Evolutionary conservation across 179 eudicot genomes (phyloP).

Genomic region (Sideroxylon spinosum): DNA sequence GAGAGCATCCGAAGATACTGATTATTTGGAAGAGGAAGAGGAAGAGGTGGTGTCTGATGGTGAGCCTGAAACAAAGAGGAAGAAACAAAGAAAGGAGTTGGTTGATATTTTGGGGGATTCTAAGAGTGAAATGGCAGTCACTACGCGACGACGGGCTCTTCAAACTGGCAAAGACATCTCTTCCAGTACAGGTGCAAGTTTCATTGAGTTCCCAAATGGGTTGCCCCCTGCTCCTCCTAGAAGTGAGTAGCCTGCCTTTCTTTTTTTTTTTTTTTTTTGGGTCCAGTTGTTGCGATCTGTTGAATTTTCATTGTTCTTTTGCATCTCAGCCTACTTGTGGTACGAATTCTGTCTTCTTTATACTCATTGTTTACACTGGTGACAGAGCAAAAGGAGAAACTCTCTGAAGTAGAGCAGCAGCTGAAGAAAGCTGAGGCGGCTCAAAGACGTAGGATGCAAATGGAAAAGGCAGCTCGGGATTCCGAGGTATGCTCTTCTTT

Average conservation of each 20-base stretch:
- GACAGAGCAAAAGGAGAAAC: conserved; percentile 77
- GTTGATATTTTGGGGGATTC: conserved; percentile 27
- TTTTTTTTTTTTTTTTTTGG: not conserved
- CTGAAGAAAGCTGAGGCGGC: conserved; percentile 90
- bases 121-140: conserved; percentile 67
- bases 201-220: conserved; percentile 81
- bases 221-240: conserved; percentile 72
- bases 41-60: conserved; percentile 42
- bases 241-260: conserved; percentile 42
- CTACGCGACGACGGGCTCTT: conserved; percentile 86
- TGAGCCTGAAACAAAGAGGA: conserved; percentile 47
- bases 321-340: not conserved
- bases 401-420: conserved; percentile 79
- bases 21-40: conserved; percentile 23
- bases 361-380: not conserved
- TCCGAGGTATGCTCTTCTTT: conserved; percentile 44
- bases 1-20: conserved; percentile 49
- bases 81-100: conserved; percentile 53
- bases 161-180: conserved; percentile 55
- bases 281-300: not conserved
- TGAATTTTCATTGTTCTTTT: not conserved
- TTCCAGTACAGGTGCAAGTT: conserved; percentile 44
- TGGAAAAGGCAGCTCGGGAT: conserved; percentile 81
- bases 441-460: conserved; percentile 68
- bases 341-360: not conserved